A percentile compares a stretch with the other conserved stretches of the same genome.
Conservation (phyloP, 768 basidiomycete species). For the Lentinula edodes region DNA sequence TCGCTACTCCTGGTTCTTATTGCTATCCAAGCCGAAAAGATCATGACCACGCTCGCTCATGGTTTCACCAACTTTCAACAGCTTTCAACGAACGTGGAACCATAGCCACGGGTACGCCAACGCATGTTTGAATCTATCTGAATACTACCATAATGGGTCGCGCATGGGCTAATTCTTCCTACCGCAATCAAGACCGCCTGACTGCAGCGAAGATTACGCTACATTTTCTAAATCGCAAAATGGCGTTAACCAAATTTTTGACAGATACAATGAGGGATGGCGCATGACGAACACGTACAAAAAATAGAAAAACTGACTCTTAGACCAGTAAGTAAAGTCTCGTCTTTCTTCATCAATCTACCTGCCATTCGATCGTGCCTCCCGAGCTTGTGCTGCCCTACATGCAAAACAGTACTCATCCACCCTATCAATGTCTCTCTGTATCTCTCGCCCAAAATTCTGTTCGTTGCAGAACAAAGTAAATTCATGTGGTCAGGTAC, state of each 20-base stretch:
- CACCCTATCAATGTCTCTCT: slow-evolving; percentile 63
- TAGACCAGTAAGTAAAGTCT: neutral
- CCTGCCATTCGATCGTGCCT: slow-evolving; percentile 12
- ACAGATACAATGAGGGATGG: neutral
- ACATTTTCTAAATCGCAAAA: neutral
- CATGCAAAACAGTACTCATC: slow-evolving; percentile 71
- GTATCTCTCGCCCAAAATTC: slow-evolving; percentile 66
- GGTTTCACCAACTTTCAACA: no score
- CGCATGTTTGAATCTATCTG: neutral
- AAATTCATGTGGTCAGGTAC: neutral
- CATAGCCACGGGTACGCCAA: neutral
- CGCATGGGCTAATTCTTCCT: neutral
- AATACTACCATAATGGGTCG: neutral
- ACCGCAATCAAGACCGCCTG: neutral
- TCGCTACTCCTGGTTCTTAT: no score
- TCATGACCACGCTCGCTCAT: no score
- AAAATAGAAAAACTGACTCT: neutral
- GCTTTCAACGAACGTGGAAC: neutral
- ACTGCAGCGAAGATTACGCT: neutral
- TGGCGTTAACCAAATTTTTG: neutral
- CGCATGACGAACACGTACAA: neutral
- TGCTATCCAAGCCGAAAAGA: no score
- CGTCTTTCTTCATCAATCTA: neutral
- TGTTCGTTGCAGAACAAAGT: slow-evolving; percentile 19
- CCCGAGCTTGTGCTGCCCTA: slow-evolving; percentile 42